Evolutionary conservation across 1,139 yeast genomes (phyloP).

Genomic region (Debaryomycetaceae sp.): DNA sequence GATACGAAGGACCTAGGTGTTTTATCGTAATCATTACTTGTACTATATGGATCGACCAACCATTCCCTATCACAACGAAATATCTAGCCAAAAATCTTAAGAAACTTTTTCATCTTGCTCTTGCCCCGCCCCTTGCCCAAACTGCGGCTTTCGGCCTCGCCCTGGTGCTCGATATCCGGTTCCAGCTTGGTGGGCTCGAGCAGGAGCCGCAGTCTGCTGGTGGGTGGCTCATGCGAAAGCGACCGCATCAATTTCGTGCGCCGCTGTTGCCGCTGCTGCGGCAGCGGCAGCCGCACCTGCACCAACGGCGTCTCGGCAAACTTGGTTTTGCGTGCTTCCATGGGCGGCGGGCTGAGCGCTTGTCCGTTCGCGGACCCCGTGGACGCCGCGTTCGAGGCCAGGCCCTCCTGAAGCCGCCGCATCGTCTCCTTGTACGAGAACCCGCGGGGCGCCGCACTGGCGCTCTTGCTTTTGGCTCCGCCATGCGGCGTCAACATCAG

Average conservation of each 20-base stretch:
- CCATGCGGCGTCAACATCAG: conserved; percentile 23
- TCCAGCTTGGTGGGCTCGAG: conserved; percentile 3
- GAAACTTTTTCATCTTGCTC: conserved; percentile 23
- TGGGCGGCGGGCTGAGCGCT: conserved; percentile 4
- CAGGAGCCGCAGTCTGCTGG: conserved; percentile 14
- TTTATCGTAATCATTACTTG: too few species aligned
- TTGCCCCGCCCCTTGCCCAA: conserved; percentile 1
- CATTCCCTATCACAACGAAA: neutral
- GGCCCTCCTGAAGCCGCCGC: conserved; percentile 9
- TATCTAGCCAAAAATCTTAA: conserved; percentile 22
- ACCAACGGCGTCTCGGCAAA: conserved; percentile 10
- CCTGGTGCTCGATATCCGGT: conserved; percentile 2
- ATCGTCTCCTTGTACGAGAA: conserved; percentile 3
- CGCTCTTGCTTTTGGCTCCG: neutral
- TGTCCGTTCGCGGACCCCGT: conserved; percentile 1
- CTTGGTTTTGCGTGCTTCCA: neutral
- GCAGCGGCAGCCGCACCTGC: conserved; percentile 12
- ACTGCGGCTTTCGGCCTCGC: conserved; percentile 8
- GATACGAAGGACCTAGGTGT: too few species aligned
- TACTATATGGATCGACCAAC: too few species aligned
- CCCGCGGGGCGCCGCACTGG: neutral
- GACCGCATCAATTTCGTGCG: conserved; percentile 16
- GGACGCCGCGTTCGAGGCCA: conserved; percentile 6
- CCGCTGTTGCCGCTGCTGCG: conserved; percentile 18
- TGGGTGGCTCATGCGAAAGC: conserved; percentile 24